phyloP scores from a whole-genome alignment of 2,329 filamentous ascomycete genomes.

The Leptoxyphium fumago region DNA sequence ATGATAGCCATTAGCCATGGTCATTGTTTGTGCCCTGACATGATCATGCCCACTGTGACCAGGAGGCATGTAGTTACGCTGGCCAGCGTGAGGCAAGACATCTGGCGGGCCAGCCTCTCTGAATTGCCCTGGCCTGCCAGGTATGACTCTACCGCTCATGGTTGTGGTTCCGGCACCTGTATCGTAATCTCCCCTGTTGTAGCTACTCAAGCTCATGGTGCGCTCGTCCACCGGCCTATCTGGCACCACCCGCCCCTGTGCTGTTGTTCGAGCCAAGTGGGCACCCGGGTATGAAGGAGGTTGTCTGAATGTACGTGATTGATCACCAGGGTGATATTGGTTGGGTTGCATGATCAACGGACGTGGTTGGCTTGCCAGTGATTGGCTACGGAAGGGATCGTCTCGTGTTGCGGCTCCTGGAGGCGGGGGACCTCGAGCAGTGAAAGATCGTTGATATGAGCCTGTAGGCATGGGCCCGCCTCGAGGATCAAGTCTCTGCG shows the following conservation, averaged over 20 bases:
- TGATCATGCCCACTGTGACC: neutral
- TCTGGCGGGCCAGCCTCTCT: conserved; percentile 9
- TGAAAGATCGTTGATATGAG: conserved; percentile 26
- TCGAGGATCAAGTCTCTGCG: conserved; percentile 53
- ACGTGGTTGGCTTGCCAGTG: conserved; percentile 62
- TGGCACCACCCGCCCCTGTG: conserved; percentile 80
- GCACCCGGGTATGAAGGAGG: conserved; percentile 48
- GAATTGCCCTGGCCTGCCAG: conserved; percentile 53
- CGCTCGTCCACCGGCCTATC: conserved; percentile 74
- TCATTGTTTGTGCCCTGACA: conserved; percentile 5
- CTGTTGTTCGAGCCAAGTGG: conserved; percentile 62
- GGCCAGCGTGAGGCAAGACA: neutral
- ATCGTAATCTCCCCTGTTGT: conserved; percentile 53
- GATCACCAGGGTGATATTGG: conserved; percentile 40
- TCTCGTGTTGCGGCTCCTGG: conserved; percentile 54
- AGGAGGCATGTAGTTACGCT: neutral
- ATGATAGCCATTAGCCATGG: conserved; percentile 17
- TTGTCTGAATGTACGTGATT: conserved; percentile 64
- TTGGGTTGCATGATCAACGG: conserved; percentile 51
- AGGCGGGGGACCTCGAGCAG: conserved; percentile 14
- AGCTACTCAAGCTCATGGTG: conserved; percentile 89
- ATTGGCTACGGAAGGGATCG: conserved; percentile 84
- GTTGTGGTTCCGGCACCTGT: conserved; percentile 44
- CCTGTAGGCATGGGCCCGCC: conserved; percentile 32
- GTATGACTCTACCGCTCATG: conserved; percentile 84